Evolutionary conservation across 768 basidiomycete genomes (phyloP).

Genomic region (Mycena filopes): DNA sequence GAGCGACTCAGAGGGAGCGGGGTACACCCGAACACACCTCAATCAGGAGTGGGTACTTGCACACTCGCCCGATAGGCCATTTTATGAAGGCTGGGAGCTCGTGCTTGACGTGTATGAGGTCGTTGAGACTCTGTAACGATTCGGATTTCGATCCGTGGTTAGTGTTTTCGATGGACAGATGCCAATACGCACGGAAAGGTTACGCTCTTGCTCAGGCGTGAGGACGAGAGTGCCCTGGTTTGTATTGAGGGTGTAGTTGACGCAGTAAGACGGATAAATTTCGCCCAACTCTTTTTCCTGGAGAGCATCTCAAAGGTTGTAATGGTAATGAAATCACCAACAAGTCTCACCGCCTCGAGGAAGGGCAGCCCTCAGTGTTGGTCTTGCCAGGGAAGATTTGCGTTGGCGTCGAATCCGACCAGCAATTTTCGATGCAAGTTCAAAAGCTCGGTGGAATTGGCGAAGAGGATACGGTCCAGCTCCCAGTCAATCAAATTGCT

Average conservation of each 20-base stretch:
- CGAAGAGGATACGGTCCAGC: constrained; percentile 74
- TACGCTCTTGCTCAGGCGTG: constrained; percentile 73
- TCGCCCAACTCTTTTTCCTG: constrained; percentile 93
- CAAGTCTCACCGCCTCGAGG: constrained; percentile 76
- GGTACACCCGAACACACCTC: constrained; percentile 66
- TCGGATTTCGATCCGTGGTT: no score
- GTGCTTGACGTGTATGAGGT: constrained; percentile 85
- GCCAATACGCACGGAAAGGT: constrained; percentile 78
- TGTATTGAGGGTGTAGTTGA: constrained; percentile 83
- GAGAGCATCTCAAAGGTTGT: constrained; percentile 59
- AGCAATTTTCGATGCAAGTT: constrained; percentile 96
- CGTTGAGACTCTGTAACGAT: constrained; percentile 76
- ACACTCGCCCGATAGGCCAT: constrained; percentile 97
- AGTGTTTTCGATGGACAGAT: constrained; percentile 26
- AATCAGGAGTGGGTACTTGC: constrained; percentile 96
- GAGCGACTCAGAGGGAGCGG: no score
- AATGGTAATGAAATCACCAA: constrained; percentile 57
- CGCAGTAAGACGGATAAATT: constrained; percentile 95
- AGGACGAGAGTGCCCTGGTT: constrained; percentile 89
- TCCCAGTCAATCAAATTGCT: constrained; percentile 46
- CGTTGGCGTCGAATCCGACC: constrained; percentile 85
- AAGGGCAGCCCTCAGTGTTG: constrained; percentile 89
- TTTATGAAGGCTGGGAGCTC: constrained; percentile 94
- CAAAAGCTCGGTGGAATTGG: constrained; percentile 89
- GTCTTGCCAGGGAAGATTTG: constrained; percentile 81